These are phyloP conservation scores for Bimuria novae-zelandiae DNA, from an alignment of 2,329 filamentous ascomycete species.

Conservation along the genomic window DNA sequence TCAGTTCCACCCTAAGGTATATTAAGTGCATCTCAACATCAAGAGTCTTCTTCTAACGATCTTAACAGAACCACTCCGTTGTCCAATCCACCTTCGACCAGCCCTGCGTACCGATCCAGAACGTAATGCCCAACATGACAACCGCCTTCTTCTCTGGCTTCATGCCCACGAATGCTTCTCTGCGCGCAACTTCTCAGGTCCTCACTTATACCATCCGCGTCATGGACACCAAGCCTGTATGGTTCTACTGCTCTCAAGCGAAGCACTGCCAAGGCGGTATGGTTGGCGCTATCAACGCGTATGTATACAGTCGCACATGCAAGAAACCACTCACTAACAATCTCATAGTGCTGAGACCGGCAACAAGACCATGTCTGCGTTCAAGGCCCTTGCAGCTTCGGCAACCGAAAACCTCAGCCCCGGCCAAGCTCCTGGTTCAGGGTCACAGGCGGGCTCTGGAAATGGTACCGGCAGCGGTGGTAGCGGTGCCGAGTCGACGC, in stretches of 20 bases:
- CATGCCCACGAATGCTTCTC: constrained; percentile 58
- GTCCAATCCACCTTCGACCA: constrained; percentile 76
- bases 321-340: constrained; percentile 20
- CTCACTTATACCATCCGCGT: constrained; percentile 74
- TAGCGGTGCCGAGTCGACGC: constrained; percentile 11
- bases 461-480: constrained; percentile 14
- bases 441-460: constrained; percentile 16
- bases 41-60: constrained; percentile 12
- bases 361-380: constrained; percentile 42
- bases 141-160: constrained; percentile 67
- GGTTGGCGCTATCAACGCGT: constrained; percentile 79
- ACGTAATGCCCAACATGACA: constrained; percentile 51
- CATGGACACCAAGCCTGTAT: constrained; percentile 71
- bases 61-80: constrained; percentile 70
- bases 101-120: constrained; percentile 67
- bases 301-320: constrained; percentile 40
- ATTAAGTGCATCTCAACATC: neutral
- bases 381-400: constrained; percentile 43
- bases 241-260: constrained; percentile 77
- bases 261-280: constrained; percentile 77
- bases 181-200: constrained; percentile 44
- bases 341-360: constrained; percentile 33
- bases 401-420: constrained; percentile 51
- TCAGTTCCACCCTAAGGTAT: constrained; percentile 56
- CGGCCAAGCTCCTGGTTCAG: constrained; percentile 34